These are phyloP conservation scores for Papiliotrema nemorosa DNA, from an alignment of 1,284 basidiomycete species.

Conservation along the genomic window DNA sequence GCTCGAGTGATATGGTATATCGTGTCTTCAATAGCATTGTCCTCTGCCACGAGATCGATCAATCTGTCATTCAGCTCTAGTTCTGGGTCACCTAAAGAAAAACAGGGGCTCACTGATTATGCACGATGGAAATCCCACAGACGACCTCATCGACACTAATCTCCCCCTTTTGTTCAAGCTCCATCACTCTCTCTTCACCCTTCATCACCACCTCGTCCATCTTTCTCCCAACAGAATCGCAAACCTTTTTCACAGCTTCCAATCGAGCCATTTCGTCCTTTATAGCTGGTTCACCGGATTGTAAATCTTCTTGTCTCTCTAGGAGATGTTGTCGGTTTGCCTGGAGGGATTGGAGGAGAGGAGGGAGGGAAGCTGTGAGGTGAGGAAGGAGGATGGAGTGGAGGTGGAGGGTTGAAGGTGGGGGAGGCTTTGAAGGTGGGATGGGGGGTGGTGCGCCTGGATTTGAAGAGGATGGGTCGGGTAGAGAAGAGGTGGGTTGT, in stretches of 20 bases:
- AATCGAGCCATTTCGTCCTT: conserved; percentile 93
- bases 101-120: conserved; percentile 76
- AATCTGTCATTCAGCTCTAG: conserved; percentile 57
- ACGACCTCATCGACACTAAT: conserved; percentile 80
- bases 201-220: conserved; percentile 61
- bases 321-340: conserved; percentile 71
- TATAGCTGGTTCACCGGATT: conserved; percentile 85
- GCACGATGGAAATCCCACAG: conserved; percentile 89
- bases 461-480: conserved; percentile 15
- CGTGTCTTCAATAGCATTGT: conserved; percentile 96
- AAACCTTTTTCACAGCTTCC: conserved; percentile 90
- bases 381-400: conserved; percentile 85
- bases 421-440: conserved; percentile 63
- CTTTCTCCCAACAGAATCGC: conserved; percentile 68
- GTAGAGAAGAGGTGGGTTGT: conserved; percentile 34
- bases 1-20: conserved; percentile 95
- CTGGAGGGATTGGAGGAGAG: conserved; percentile 62
- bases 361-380: conserved; percentile 66
- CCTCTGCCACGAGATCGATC: conserved; percentile 93
- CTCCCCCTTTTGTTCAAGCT: conserved; percentile 38
- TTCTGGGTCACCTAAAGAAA: too few species aligned
- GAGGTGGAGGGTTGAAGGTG: conserved; percentile 65
- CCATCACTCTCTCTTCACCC: conserved; percentile 66
- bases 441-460: conserved; percentile 58
- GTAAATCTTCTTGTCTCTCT: conserved; percentile 75